Evolutionary conservation across 805 yeast species (phyloP), one percentile per base, ranked within the genome.

Genomic region (Wickerhamiella australiensis): DNA sequence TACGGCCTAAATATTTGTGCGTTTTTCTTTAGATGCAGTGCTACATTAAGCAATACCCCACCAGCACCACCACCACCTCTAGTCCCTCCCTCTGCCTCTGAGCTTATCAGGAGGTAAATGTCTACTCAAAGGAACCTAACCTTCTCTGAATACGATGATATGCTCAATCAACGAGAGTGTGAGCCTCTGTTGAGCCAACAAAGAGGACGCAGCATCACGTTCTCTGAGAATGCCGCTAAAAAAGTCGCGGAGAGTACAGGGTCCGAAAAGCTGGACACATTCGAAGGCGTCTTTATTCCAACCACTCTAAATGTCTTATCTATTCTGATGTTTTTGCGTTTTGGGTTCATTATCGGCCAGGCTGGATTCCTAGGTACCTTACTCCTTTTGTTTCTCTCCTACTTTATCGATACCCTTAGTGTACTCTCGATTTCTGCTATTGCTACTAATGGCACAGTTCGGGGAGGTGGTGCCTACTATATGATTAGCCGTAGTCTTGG

Each of bases 381-480:
- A 21, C 65, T 77, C 1, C 66, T 90, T 20, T 68, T 92, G 35
- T 50, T 80, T 1, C 62, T 86, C 63, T 82, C 95, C 44, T 92
- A 88, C 62, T 61, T 78, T 2, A 86, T 92, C 54, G 82, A 90
- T 61, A 69, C 86, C 5, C 69, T 92, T 50, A 92, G 98, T 0
- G 85, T 95, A 0, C 66, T 92, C 56, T 85, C 95, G 18, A 80
- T 92, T 52, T 84, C 95, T 50, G 98, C 98, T 1, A 92, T 92
- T 53, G 86, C 96, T 1, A 92, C 99, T 1, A 92, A 92, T 61
- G 99, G 99, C 20, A 86, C 94, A 0, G 97, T 92, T 2, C 77
- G 87, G 57, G 97, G 97, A 12, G 99, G 99, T 13, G 99, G 99
- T 44, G 96, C 97, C 0, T 92, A 92, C 63, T 92, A 87, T 60